Conservation (phyloP, 176 grass and related monocot species). For the Ananas comosus region DNA sequence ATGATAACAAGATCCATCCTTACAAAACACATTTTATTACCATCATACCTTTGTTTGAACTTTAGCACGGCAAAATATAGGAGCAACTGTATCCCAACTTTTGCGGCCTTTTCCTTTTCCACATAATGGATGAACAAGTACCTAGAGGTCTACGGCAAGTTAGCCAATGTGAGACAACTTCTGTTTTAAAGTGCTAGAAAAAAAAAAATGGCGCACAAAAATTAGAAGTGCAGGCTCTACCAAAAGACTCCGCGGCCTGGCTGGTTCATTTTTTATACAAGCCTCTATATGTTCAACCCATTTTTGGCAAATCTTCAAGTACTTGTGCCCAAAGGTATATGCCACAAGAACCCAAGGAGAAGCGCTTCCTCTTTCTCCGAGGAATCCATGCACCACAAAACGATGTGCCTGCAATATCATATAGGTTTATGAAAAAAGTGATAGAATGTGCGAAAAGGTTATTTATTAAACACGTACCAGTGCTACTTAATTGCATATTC, state of each 20-base stretch:
- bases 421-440: constrained; percentile 6
- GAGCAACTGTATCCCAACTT: constrained; percentile 69
- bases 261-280: constrained; percentile 32
- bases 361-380: constrained; percentile 32
- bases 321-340: constrained; percentile 72
- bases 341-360: constrained; percentile 60
- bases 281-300: constrained; percentile 47
- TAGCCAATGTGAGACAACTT: constrained; percentile 4
- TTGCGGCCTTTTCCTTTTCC: constrained; percentile 69
- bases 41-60: constrained; percentile 60
- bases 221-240: constrained; percentile 29
- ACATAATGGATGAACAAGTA: constrained; percentile 92
- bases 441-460: neutral
- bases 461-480: neutral
- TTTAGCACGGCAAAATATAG: constrained; percentile 69
- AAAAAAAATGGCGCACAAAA: neutral
- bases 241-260: constrained; percentile 75
- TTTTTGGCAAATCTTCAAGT: constrained; percentile 47
- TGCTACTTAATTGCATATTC: too few relatives aligned
- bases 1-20: neutral
- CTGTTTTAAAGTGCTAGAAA: neutral
- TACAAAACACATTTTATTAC: constrained; percentile 1
- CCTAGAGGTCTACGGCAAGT: constrained; percentile 34
- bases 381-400: constrained; percentile 51
- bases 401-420: constrained; percentile 64